Evolutionary conservation across 1,284 basidiomycete genomes (phyloP).

Genomic region (Marasmius tenuissimus): DNA sequence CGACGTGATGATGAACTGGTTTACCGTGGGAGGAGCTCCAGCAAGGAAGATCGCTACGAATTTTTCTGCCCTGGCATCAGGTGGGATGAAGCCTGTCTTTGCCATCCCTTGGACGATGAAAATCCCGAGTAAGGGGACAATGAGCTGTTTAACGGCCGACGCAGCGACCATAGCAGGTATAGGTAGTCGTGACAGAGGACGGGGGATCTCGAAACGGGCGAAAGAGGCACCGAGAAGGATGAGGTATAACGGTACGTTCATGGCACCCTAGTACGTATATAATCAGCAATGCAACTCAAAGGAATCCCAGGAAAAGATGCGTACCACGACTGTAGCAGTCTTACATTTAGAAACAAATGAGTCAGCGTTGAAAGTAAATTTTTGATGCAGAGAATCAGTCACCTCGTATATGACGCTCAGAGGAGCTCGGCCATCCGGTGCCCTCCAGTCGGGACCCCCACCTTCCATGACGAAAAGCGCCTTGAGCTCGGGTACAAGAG

Average conservation of each 20-base stretch:
- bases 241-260: conserved; percentile 52
- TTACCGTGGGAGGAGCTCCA: conserved; percentile 36
- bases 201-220: conserved; percentile 44
- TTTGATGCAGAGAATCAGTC: background rate
- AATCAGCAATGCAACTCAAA: conserved; percentile 27
- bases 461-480: conserved; percentile 45
- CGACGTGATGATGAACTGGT: conserved; percentile 38
- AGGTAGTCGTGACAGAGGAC: conserved; percentile 41
- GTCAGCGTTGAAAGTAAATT: background rate
- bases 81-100: conserved; percentile 32
- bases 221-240: conserved; percentile 57
- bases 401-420: conserved; percentile 45
- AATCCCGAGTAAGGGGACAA: conserved; percentile 54
- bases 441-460: conserved; percentile 42
- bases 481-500: conserved; percentile 50
- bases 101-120: conserved; percentile 41
- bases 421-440: conserved; percentile 54
- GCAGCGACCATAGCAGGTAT: conserved; percentile 48
- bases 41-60: conserved; percentile 46
- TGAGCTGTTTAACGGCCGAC: conserved; percentile 46
- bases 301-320: background rate
- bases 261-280: conserved; percentile 38
- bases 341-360: background rate
- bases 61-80: conserved; percentile 34
- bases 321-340: background rate